These are phyloP conservation scores for Metschnikowia anglica DNA, from an alignment of 805 yeast species.

Conservation along the genomic window DNA sequence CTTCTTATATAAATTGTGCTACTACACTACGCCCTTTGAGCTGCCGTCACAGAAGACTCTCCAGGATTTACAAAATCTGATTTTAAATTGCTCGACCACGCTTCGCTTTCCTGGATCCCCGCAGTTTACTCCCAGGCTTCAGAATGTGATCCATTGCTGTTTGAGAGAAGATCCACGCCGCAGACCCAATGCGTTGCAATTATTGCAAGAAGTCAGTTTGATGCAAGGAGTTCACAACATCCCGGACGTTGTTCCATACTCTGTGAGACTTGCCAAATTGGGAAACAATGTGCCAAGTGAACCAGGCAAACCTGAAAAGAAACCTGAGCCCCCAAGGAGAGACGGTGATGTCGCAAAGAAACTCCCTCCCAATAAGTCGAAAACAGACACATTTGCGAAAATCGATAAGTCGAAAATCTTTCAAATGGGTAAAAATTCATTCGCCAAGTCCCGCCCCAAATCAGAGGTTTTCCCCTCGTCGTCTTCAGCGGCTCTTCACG, in stretches of 20 bases:
- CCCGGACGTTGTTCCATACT: slow-evolving; percentile 43
- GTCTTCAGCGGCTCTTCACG: slow-evolving; percentile 25
- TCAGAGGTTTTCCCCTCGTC: slow-evolving; percentile 14
- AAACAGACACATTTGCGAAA: slow-evolving; percentile 42
- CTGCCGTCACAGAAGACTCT: slow-evolving; percentile 36
- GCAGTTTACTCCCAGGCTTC: slow-evolving; percentile 58
- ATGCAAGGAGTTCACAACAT: slow-evolving; percentile 50
- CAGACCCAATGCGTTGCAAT: slow-evolving; percentile 73
- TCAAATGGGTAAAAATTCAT: slow-evolving; percentile 8
- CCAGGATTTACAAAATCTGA: slow-evolving; percentile 54
- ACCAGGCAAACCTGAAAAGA: background rate
- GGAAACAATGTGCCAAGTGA: background rate
- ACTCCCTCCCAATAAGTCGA: background rate
- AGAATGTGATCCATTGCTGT: slow-evolving; percentile 60
- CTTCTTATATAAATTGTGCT: slow-evolving; percentile 72
- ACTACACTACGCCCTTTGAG: slow-evolving; percentile 83
- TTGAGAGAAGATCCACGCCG: slow-evolving; percentile 64
- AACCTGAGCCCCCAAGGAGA: slow-evolving; percentile 5
- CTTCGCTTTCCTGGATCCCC: slow-evolving; percentile 43
- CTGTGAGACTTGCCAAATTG: slow-evolving; percentile 24
- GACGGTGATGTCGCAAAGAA: background rate
- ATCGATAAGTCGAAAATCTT: slow-evolving; percentile 41
- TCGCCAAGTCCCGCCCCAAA: slow-evolving; percentile 15
- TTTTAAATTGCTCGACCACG: slow-evolving; percentile 53
- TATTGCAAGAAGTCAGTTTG: slow-evolving; percentile 63